phyloP scores from a whole-genome alignment of 352 stramenopile species.

The Globisporangium barbulae region DNA sequence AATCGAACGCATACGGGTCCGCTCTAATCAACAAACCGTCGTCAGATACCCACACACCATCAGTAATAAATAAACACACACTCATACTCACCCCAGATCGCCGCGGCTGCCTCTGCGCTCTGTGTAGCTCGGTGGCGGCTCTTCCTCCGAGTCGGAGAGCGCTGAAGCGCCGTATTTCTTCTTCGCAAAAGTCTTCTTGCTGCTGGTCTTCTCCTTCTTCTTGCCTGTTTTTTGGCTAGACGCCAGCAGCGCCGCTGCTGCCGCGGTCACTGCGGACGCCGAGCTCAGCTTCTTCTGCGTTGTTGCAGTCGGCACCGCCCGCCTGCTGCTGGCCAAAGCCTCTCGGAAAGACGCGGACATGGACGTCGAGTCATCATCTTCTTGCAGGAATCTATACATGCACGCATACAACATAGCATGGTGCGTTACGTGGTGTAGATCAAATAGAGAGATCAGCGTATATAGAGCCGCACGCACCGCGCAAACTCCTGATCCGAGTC shows the following conservation, averaged over 20 bases:
- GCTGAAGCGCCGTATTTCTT: constrained; percentile 7
- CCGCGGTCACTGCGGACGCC: constrained; percentile 40
- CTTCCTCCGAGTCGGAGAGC: constrained; percentile 48
- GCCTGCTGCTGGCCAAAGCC: not conserved
- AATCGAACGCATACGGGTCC: constrained; percentile 77
- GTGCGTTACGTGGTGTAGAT: not conserved
- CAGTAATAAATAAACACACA: not conserved
- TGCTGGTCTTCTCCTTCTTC: constrained; percentile 27
- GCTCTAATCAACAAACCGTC: constrained; percentile 21
- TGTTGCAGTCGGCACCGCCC: not conserved
- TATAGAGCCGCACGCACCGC: constrained; percentile 30
- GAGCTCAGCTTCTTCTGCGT: constrained; percentile 15
- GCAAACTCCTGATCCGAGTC: constrained; percentile 65
- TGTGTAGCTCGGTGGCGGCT: constrained; percentile 58
- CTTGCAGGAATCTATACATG: constrained; percentile 42
- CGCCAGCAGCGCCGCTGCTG: constrained; percentile 45
- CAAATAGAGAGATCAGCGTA: not conserved
- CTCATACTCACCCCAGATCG: constrained; percentile 25
- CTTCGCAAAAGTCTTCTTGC: constrained; percentile 15
- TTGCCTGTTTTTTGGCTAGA: constrained; percentile 35
- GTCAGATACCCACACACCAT: not conserved
- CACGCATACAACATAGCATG: not conserved
- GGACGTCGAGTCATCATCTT: constrained; percentile 53
- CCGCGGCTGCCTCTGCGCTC: constrained; percentile 18
- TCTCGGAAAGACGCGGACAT: constrained; percentile 29